phyloP scores from a whole-genome alignment of 768 basidiomycete species.

The Tylopilus sp. region DNA sequence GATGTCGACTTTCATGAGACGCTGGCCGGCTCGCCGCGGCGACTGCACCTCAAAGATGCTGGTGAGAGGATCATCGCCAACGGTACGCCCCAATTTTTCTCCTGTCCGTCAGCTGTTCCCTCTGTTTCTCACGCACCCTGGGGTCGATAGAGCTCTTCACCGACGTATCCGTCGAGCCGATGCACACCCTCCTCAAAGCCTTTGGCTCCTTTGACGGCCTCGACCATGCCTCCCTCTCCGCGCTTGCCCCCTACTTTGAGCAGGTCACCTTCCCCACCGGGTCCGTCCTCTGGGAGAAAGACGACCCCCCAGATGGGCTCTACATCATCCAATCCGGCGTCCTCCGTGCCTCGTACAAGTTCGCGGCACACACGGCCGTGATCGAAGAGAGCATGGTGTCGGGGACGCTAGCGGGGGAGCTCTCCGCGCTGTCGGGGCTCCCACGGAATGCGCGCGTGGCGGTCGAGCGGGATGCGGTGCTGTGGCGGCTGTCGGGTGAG shows the following conservation, averaged over 20 bases:
- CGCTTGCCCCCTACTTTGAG: slow-evolving; percentile 70
- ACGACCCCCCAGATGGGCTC: slow-evolving; percentile 75
- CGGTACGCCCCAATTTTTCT: slow-evolving; percentile 36
- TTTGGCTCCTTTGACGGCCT: slow-evolving; percentile 72
- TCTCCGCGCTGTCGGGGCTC: slow-evolving; percentile 77
- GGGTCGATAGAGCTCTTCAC: slow-evolving; percentile 24
- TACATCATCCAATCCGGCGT: slow-evolving; percentile 90
- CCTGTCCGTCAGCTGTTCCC: background rate
- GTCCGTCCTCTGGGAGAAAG: slow-evolving; percentile 68
- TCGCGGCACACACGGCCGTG: slow-evolving; percentile 59
- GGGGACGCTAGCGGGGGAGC: slow-evolving; percentile 88
- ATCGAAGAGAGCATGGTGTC: slow-evolving; percentile 93
- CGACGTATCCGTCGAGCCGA: slow-evolving; percentile 52
- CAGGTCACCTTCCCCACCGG: slow-evolving; percentile 55
- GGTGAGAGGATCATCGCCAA: slow-evolving; percentile 68
- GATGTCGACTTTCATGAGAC: slow-evolving; percentile 44
- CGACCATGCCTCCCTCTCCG: slow-evolving; percentile 53
- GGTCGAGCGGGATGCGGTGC: slow-evolving; percentile 69
- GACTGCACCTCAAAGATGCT: slow-evolving; percentile 63
- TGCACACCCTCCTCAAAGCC: slow-evolving; percentile 71
- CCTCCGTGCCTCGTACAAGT: slow-evolving; percentile 78
- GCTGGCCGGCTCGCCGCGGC: slow-evolving; percentile 59
- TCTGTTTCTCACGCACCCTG: too few species aligned
- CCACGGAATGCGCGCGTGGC: slow-evolving; percentile 83
- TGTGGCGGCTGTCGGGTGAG: slow-evolving; percentile 76